Base-by-base conservation (phyloP, 2,329 filamentous ascomycete genomes). In the Colletotrichum sp. region DNA sequence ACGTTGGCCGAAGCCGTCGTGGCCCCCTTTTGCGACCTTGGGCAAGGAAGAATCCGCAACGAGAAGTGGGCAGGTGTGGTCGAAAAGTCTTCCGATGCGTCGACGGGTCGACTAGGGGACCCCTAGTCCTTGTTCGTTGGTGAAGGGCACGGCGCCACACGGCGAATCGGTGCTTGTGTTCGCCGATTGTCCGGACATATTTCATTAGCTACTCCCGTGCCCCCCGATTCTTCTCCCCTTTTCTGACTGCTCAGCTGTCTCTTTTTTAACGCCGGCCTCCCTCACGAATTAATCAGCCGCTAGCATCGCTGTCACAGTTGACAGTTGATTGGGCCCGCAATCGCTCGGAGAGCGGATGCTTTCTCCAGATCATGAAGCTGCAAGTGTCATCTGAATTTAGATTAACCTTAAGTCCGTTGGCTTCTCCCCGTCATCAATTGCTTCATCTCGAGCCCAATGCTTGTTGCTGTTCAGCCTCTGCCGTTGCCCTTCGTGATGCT, bases 81-180 rank as follows among this genome's bases (percentile, higher is more conserved):
- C 32, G 39, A 60, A 72, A 65, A 52, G 21, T 57, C 57, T 65
- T 39, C 44, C 55, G 68, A 71, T 62, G 34, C 34, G 49, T 32
- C 24, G 49, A 36, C 24, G 30, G 30, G 13, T 55, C 49, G 9
- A 34, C 28, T 21, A 57, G 39, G 62, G 30, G 10, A 6, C 36
- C 59, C 49, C 63, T 65, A 60, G 64, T 69, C 28, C 57, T n/a
- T 15, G 26, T 60, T 32, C 15, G 15, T 49, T 62, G 34, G 26
- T n/a, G 28, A 28, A 8, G 44, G 49, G 21, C 36, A 34, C 44
- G 44, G 49, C 28, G 26, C 24, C 15, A 34, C 34, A 74, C 63
- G 70, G 74, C 21, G 34, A 4, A 49, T 76, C 74, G 74, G 74
- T 34, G 70, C 64, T 74, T 76, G 28, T 21, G 65, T 21, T 73